A percentile compares a stretch with the other conserved stretches of the same genome.
These are phyloP conservation scores for Dictyophora rubrovolvata DNA, from an alignment of 768 basidiomycete genomes.

Conservation along the genomic window DNA sequence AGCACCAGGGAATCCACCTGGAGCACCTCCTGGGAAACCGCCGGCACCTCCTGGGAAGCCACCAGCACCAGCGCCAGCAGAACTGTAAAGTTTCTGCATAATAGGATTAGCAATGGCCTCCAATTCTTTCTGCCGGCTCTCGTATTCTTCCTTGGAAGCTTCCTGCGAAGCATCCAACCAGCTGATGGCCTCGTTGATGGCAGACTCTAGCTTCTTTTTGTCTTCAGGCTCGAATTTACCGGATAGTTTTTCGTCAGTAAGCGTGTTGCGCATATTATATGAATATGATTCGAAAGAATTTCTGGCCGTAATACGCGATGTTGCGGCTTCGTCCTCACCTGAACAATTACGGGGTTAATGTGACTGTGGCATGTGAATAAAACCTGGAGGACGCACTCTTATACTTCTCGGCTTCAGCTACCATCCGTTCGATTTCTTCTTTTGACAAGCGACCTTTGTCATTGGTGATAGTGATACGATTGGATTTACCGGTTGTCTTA, in stretches of 20 bases:
- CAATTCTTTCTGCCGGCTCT: constrained; percentile 86
- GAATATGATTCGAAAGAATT: constrained; percentile 90
- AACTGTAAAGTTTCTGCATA: constrained; percentile 60
- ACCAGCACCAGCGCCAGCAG: constrained; percentile 26
- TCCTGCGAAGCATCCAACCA: constrained; percentile 87
- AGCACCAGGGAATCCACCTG: constrained; percentile 58
- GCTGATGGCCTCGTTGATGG: constrained; percentile 73
- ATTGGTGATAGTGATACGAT: constrained; percentile 88
- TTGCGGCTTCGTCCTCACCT: constrained; percentile 83
- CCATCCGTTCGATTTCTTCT: constrained; percentile 99
- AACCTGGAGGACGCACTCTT: constrained; percentile 43
- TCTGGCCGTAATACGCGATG: constrained; percentile 75
- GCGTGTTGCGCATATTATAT: constrained; percentile 89
- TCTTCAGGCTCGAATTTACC: constrained; percentile 81
- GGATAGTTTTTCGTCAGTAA: constrained; percentile 76
- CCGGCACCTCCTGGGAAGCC: constrained; percentile 30
- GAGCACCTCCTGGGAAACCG: constrained; percentile 45
- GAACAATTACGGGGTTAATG: constrained; percentile 12
- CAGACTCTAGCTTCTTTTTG: constrained; percentile 72
- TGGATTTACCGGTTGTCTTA: constrained; percentile 95
- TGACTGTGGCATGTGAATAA: neutral
- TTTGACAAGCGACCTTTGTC: constrained; percentile 96
- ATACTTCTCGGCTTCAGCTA: constrained; percentile 87
- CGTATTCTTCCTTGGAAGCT: constrained; percentile 90
- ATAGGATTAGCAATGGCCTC: constrained; percentile 70